Percentiles rank a stretch among this genome's conserved stretches.
phyloP scores from a whole-genome alignment of 257 asterid species.

The Leonotis leonurus region DNA sequence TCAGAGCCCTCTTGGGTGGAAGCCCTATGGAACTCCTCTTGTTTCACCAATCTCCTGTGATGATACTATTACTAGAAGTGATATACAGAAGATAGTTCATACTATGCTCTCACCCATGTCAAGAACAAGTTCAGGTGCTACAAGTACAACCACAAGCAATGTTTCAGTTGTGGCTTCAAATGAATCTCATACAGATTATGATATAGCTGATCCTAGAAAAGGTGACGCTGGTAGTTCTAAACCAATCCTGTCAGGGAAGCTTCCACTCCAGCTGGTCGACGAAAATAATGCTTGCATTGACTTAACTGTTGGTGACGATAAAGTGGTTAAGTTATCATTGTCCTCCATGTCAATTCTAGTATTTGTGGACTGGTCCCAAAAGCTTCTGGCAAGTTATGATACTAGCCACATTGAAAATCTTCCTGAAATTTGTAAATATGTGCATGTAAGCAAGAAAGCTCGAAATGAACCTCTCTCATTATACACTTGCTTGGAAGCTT shows the following conservation, averaged over 20 bases:
- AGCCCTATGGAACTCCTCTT: constrained; percentile 97
- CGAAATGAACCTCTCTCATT: constrained; percentile 93
- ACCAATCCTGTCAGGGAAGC: constrained; percentile 42
- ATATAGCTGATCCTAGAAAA: constrained; percentile 30
- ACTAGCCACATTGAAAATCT: constrained; percentile 73
- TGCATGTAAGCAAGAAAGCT: constrained; percentile 78
- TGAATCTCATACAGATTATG: constrained; percentile 33
- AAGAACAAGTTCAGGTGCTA: no score
- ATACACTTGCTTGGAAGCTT: constrained; percentile 97
- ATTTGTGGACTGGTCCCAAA: constrained; percentile 95
- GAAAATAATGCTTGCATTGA: constrained; percentile 95
- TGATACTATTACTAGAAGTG: constrained; percentile 69
- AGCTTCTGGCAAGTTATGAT: constrained; percentile 82
- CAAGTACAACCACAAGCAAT: no score
- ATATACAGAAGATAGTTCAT: constrained; percentile 77
- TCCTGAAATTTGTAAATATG: constrained; percentile 79
- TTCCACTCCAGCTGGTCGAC: constrained; percentile 90
- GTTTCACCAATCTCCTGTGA: constrained; percentile 89
- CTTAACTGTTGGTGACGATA: constrained; percentile 77
- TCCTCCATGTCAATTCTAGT: constrained; percentile 90
- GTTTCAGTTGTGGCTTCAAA: constrained; percentile 27
- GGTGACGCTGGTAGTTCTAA: constrained; percentile 45
- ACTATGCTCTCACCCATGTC: constrained; percentile 81
- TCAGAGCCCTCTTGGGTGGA: constrained; percentile 77
- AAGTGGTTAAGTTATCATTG: constrained; percentile 74